These are phyloP conservation scores for Simmondsia chinensis DNA, from an alignment of 148 eudicot genomes.

Conservation along the genomic window DNA sequence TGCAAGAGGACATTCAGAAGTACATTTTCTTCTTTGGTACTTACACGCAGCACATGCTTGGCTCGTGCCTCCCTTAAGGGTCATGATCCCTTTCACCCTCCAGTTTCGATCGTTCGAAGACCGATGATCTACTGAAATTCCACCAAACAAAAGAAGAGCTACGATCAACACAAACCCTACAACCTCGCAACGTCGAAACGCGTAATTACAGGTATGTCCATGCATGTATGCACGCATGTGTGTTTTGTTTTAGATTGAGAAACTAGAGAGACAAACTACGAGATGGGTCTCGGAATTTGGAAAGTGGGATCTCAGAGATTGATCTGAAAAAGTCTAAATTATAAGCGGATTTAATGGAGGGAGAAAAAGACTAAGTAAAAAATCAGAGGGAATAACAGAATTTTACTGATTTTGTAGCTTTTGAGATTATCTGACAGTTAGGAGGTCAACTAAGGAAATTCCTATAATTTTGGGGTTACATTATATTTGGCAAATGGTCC, in stretches of 20 bases:
- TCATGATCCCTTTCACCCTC: slow-evolving; percentile 49
- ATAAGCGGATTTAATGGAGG: slow-evolving; percentile 19
- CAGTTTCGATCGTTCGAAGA: too few species aligned
- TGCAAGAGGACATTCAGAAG: slow-evolving; percentile 58
- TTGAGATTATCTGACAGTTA: slow-evolving; percentile 33
- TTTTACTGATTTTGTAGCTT: slow-evolving; percentile 18
- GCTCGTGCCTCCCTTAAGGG: slow-evolving; percentile 77
- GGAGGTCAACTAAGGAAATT: slow-evolving; percentile 9
- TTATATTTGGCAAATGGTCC: too few species aligned
- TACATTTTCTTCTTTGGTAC: slow-evolving; percentile 68
- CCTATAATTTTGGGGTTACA: slow-evolving; percentile 4
- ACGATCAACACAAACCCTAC: too few species aligned
- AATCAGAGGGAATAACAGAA: slow-evolving; percentile 11
- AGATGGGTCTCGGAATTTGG: background rate
- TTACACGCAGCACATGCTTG: slow-evolving; percentile 96
- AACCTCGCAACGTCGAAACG: too few species aligned
- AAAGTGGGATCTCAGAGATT: background rate
- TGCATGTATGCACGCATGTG: background rate
- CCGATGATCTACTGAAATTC: too few species aligned
- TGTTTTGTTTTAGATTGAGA: background rate
- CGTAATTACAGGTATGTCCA: background rate
- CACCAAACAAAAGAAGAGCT: too few species aligned
- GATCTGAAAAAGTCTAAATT: slow-evolving; percentile 23
- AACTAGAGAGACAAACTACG: background rate
- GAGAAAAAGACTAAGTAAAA: slow-evolving; percentile 43